Evolutionary conservation across 164 flowering plant species (phyloP), one percentile per base, ranked within the genome.

Genomic region (grape (Vitis vinifera)): DNA sequence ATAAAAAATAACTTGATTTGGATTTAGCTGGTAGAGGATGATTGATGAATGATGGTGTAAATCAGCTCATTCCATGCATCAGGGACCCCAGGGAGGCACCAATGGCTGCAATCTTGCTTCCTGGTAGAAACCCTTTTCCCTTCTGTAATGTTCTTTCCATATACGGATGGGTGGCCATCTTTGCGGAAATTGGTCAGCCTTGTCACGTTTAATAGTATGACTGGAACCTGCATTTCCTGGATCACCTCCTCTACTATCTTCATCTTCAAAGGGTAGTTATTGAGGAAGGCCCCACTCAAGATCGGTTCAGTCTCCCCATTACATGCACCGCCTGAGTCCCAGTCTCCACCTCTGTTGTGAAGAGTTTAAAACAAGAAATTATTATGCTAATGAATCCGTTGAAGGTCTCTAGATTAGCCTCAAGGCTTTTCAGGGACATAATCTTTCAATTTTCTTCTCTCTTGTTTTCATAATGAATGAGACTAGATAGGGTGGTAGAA

Each of bases 61-160:
- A 95, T 86, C 7, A 92, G 83, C 82, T 92, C 98, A 79, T 95
- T 95, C 99, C 98, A 92, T n/a, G 94, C 87, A 80, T 95, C 99
- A 1, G 97, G 99, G 29, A 92, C 90, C 60, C 99, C 99, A 2
- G 99, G 99, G 70, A 95, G 92, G 74, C 98, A 95, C 98, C 99
- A 92, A 75, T 95, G 99, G 80, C 97, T 95, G 81, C 98, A 92
- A 68, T 95, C 99, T 73, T 95, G 93, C 44, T 77, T 70, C 76
- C 86, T 83, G 10, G 76, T 76, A 2, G 97, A 92, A 51, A 85
- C 83, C 75, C 86, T 88, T 23, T 17, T 74, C 37, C 86, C 84
- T 14, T 37, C 77, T 1, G 71, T 74, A 6, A 37, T 15, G 27
- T 67, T 84, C 88, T 83, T 91, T 2, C 97, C 88, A 67, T 85